These are phyloP conservation scores for Trifolium subterraneum DNA, from an alignment of 306 rosid species.

Conservation along the genomic window DNA sequence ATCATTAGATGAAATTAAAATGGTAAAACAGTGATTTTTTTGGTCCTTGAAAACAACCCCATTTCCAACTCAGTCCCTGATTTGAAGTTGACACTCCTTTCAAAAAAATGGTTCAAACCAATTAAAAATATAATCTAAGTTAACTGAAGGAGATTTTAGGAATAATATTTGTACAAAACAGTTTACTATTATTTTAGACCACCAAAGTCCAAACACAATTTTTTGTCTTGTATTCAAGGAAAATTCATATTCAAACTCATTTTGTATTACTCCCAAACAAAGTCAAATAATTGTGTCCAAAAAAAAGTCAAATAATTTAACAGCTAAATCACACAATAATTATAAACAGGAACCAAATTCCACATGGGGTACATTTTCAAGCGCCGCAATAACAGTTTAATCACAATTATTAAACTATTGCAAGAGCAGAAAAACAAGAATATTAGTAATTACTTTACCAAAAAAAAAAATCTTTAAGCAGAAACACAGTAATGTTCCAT, in stretches of 20 bases:
- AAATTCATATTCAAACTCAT: slow-evolving; percentile 13
- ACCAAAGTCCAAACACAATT: not conserved
- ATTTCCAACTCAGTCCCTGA: slow-evolving; percentile 22
- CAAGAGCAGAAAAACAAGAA: not conserved
- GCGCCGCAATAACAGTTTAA: not conserved
- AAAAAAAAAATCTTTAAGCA: not conserved
- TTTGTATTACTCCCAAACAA: not conserved
- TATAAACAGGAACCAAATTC: not conserved
- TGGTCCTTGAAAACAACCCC: slow-evolving; percentile 15
- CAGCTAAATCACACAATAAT: slow-evolving; percentile 3
- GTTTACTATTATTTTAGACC: not conserved
- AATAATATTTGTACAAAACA: not conserved
- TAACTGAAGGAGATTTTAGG: not conserved
- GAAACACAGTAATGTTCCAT: not conserved
- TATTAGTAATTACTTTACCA: too few species aligned
- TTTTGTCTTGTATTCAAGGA: not conserved
- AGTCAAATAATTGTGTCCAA: slow-evolving; percentile 7
- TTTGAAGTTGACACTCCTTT: not conserved
- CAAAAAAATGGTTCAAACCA: not conserved
- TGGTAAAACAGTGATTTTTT: slow-evolving; percentile 5
- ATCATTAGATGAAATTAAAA: slow-evolving; percentile 1
- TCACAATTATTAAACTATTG: not conserved
- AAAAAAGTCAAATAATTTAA: slow-evolving; percentile 30
- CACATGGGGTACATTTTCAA: not conserved
- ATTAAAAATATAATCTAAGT: not conserved